Percentiles rank a stretch among this genome's conserved stretches.
Evolutionary conservation across 2,329 filamentous ascomycete species (phyloP).

Genomic region (Parafenestella ontariensis): DNA sequence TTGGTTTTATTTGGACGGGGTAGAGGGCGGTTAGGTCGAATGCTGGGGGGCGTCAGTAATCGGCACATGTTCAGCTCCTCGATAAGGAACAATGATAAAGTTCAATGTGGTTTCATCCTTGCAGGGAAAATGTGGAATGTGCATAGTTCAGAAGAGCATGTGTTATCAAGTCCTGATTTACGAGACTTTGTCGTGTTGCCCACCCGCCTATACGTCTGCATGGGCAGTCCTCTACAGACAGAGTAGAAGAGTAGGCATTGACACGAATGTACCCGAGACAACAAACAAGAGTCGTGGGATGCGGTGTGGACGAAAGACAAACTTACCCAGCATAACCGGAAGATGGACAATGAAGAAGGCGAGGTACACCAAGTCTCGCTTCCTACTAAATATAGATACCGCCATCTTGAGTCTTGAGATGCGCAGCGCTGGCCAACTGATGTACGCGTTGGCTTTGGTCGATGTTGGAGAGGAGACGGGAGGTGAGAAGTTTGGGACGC

Average conservation of each 20-base stretch:
- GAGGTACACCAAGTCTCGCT: slow-evolving; percentile 59
- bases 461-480: background rate
- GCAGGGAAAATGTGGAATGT: too few relatives aligned
- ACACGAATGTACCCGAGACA: background rate
- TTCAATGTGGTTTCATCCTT: too few relatives aligned
- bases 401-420: too few relatives aligned
- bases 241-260: background rate
- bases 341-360: slow-evolving; percentile 69
- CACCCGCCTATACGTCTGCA: too few relatives aligned
- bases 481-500: background rate
- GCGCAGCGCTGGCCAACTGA: too few relatives aligned
- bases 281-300: background rate
- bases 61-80: too few relatives aligned
- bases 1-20: slow-evolving; percentile 58
- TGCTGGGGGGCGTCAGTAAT: slow-evolving; percentile 50
- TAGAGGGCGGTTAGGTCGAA: slow-evolving; percentile 69
- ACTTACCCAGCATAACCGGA: slow-evolving; percentile 65
- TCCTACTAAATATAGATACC: slow-evolving; percentile 45
- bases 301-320: background rate
- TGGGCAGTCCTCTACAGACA: background rate
- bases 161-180: too few relatives aligned
- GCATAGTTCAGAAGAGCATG: too few relatives aligned
- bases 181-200: too few relatives aligned
- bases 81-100: too few relatives aligned
- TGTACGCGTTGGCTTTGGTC: too few relatives aligned